These are phyloP conservation scores for Eruca vesicaria DNA, from an alignment of 441 rosid species.

Conservation along the genomic window DNA sequence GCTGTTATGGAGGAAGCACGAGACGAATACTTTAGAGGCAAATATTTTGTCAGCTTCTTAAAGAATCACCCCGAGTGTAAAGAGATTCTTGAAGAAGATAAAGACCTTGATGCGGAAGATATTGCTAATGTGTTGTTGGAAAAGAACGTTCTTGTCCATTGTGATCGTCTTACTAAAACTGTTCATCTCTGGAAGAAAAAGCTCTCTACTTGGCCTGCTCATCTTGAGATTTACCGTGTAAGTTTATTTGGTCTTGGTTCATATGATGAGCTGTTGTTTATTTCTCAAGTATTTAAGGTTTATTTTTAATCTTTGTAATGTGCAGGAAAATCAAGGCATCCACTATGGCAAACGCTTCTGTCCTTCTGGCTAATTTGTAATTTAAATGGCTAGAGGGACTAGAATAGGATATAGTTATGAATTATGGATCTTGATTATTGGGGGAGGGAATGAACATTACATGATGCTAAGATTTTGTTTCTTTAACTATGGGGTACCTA, in stretches of 20 bases:
- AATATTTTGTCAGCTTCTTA: constrained; percentile 74
- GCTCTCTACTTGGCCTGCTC: constrained; percentile 50
- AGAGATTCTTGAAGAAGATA: constrained; percentile 16
- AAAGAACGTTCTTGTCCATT: constrained; percentile 80
- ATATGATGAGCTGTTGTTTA: too few species aligned
- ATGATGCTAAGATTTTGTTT: constrained; percentile 9
- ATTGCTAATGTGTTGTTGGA: constrained; percentile 75
- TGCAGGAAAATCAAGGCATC: too few species aligned
- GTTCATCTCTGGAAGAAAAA: constrained; percentile 96
- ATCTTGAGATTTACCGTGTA: too few species aligned
- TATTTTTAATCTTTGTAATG: too few species aligned
- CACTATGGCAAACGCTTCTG: too few species aligned
- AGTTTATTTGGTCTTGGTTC: too few species aligned
- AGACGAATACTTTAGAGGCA: constrained; percentile 93
- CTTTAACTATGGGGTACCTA: not conserved
- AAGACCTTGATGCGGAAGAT: constrained; percentile 44
- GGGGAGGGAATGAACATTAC: not conserved
- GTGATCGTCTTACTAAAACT: constrained; percentile 96
- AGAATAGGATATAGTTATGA: not conserved
- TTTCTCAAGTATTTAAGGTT: too few species aligned
- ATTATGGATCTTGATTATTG: not conserved
- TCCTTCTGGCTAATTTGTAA: too few species aligned
- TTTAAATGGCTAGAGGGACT: not conserved
- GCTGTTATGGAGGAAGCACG: constrained; percentile 98
- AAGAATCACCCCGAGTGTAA: constrained; percentile 78